Conservation (phyloP, 805 yeast genomes). For the Saccharomycopsis fermentans region DNA sequence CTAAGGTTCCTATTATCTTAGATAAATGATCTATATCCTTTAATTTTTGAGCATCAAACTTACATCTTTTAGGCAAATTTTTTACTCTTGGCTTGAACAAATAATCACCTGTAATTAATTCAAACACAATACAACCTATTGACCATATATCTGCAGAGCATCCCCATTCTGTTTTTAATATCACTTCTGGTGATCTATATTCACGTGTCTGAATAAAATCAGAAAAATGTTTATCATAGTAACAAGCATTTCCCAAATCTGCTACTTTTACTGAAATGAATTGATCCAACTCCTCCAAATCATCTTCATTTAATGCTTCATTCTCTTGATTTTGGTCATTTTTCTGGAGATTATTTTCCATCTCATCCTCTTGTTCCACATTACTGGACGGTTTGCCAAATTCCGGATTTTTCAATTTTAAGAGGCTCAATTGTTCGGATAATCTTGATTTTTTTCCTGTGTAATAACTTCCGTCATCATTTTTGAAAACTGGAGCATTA, state of each 20-base stretch:
- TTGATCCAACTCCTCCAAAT: conserved; percentile 15
- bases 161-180: conserved; percentile 83
- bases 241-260: conserved; percentile 88
- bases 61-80: conserved; percentile 20
- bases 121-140: conserved; percentile 85
- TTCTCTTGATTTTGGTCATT: neutral
- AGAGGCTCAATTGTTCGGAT: neutral
- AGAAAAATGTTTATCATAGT: conserved; percentile 70
- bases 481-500: neutral
- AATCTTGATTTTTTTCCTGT: neutral
- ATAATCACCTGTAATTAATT: conserved; percentile 88
- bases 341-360: neutral
- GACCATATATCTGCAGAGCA: conserved; percentile 95
- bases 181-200: conserved; percentile 83
- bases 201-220: conserved; percentile 88
- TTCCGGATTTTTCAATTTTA: neutral
- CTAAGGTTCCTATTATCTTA: conserved; percentile 60
- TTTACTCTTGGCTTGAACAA: conserved; percentile 68
- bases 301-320: conserved; percentile 8
- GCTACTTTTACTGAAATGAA: conserved; percentile 71
- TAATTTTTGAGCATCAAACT: conserved; percentile 8
- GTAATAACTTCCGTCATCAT: neutral
- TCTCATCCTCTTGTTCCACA: neutral
- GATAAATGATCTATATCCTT: conserved; percentile 91
- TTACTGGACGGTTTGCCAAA: neutral